Percentiles rank a stretch among this genome's conserved stretches.
Evolutionary conservation across 179 eudicot genomes (phyloP).

Genomic region (Carnegiea gigantea): DNA sequence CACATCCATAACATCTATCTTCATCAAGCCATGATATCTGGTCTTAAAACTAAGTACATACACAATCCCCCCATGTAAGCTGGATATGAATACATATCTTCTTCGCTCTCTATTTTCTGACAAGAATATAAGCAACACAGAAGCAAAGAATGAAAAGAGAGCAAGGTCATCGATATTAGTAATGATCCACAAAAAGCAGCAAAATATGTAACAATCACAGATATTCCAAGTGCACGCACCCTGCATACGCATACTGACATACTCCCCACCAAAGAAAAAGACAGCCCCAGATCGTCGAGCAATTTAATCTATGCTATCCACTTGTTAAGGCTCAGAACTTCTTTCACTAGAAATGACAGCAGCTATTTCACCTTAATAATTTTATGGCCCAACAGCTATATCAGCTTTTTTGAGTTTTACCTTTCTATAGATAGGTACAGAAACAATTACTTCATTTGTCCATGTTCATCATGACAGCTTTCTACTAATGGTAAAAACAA

Average conservation of each 20-base stretch:
- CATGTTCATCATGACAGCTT: too few species aligned
- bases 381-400: too few species aligned
- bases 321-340: background rate
- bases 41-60: background rate
- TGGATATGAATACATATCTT: background rate
- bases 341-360: too few species aligned
- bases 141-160: background rate
- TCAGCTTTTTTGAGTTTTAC: too few species aligned
- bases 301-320: background rate
- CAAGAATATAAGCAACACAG: background rate
- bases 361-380: too few species aligned
- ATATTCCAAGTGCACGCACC: background rate
- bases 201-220: background rate
- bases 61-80: background rate
- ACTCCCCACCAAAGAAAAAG: background rate
- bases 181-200: background rate
- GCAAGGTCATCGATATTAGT: background rate
- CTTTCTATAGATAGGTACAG: too few species aligned
- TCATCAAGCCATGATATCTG: background rate
- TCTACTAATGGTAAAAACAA: too few species aligned
- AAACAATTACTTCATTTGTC: too few species aligned
- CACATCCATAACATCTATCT: background rate
- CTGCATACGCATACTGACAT: background rate
- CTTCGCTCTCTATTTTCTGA: background rate
- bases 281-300: background rate